These are phyloP conservation scores for Chalara sp. DNA, from an alignment of 2,329 filamentous ascomycete species.

Conservation along the genomic window DNA sequence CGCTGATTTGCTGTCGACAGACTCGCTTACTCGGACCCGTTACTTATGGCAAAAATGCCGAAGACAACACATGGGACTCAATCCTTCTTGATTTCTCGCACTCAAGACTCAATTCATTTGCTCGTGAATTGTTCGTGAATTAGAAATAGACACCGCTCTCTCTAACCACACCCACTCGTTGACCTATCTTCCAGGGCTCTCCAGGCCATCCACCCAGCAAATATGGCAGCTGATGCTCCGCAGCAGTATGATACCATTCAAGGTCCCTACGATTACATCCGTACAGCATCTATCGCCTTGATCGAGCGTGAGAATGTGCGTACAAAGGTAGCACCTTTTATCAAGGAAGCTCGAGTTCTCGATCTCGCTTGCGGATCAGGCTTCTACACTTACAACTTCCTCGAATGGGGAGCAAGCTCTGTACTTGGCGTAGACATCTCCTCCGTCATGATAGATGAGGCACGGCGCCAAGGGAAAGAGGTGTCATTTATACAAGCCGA, in stretches of 20 bases:
- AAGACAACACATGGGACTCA: too few species aligned
- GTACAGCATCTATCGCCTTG: slow-evolving; percentile 11
- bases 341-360: slow-evolving; percentile 23
- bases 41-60: too few species aligned
- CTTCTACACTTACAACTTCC: slow-evolving; percentile 27
- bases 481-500: slow-evolving; percentile 20
- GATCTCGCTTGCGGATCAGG: slow-evolving; percentile 33
- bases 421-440: slow-evolving; percentile 32
- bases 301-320: slow-evolving; percentile 18
- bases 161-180: background rate
- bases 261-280: slow-evolving; percentile 15
- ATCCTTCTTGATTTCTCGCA: too few species aligned
- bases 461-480: slow-evolving; percentile 9
- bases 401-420: slow-evolving; percentile 28
- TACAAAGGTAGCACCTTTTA: slow-evolving; percentile 12
- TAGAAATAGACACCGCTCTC: too few species aligned
- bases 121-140: too few species aligned
- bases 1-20: too few species aligned
- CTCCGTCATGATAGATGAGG: slow-evolving; percentile 26
- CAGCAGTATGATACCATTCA: slow-evolving; percentile 18
- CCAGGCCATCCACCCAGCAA: slow-evolving; percentile 1
- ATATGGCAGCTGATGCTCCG: slow-evolving; percentile 5
- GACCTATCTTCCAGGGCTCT: background rate
- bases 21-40: too few species aligned
- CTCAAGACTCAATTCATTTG: too few species aligned